These are phyloP conservation scores for Globisporangium sylvaticum DNA, from an alignment of 352 stramenopile species.

Conservation along the genomic window DNA sequence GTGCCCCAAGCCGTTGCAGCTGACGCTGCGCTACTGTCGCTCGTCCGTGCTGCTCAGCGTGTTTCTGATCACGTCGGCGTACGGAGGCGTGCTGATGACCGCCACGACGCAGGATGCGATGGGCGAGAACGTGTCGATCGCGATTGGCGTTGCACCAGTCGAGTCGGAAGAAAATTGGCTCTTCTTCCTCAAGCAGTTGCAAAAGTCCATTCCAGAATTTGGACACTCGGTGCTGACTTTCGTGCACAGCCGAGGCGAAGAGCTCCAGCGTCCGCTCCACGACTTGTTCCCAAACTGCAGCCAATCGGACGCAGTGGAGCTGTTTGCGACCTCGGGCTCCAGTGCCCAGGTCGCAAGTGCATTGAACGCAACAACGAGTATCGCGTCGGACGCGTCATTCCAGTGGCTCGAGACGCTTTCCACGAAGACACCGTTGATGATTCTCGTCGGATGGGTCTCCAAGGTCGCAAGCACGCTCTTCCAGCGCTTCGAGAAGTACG, in stretches of 20 bases:
- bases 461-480: conserved; percentile 71
- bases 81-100: conserved; percentile 67
- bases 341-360: neutral
- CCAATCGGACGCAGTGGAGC: conserved; percentile 58
- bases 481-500: conserved; percentile 70
- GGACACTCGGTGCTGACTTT: conserved; percentile 45
- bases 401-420: conserved; percentile 68
- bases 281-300: conserved; percentile 46
- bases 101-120: conserved; percentile 71
- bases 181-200: conserved; percentile 65
- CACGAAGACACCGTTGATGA: conserved; percentile 68
- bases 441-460: conserved; percentile 78
- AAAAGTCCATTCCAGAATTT: conserved; percentile 52
- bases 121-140: conserved; percentile 70
- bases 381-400: conserved; percentile 29
- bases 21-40: conserved; percentile 51
- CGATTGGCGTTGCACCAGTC: conserved; percentile 43
- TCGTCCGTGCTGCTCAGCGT: conserved; percentile 62
- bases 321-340: conserved; percentile 30
- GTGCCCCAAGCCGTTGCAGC: conserved; percentile 57
- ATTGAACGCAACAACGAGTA: conserved; percentile 10
- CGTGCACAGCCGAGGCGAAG: conserved; percentile 63
- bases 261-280: conserved; percentile 36
- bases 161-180: conserved; percentile 60
- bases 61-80: conserved; percentile 60